phyloP scores from a whole-genome alignment of 768 basidiomycete species.

The Tylopilus rubrobrunneus region DNA sequence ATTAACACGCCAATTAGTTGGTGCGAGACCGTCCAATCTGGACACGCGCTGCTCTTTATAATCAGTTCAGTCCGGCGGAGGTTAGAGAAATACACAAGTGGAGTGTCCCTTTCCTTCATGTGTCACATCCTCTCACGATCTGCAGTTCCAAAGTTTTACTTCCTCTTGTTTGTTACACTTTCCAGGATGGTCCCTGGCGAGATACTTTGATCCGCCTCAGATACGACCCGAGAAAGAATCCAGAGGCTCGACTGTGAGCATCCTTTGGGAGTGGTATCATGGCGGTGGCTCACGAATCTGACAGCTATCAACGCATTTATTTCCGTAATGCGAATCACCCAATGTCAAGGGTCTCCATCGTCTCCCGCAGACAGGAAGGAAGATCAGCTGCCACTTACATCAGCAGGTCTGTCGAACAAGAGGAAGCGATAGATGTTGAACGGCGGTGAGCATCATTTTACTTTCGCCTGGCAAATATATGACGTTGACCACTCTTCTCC shows the following conservation, averaged over 20 bases:
- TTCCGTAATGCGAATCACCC: slow-evolving; percentile 87
- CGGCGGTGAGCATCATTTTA: slow-evolving; percentile 23
- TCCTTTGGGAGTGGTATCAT: neutral
- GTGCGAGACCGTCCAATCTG: slow-evolving; percentile 80
- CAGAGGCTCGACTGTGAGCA: slow-evolving; percentile 71
- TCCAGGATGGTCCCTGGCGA: slow-evolving; percentile 92
- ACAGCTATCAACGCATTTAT: slow-evolving; percentile 87
- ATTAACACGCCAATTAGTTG: slow-evolving; percentile 40
- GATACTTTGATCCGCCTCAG: slow-evolving; percentile 83
- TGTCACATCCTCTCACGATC: slow-evolving; percentile 3
- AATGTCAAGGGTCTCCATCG: slow-evolving; percentile 72
- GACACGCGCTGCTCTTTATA: slow-evolving; percentile 83
- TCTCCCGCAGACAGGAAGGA: slow-evolving; percentile 56
- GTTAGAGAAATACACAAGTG: slow-evolving; percentile 75
- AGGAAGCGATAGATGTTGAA: slow-evolving; percentile 30
- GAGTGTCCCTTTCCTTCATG: slow-evolving; percentile 15
- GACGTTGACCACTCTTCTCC: neutral
- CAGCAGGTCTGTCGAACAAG: slow-evolving; percentile 31
- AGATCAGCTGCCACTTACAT: slow-evolving; percentile 24
- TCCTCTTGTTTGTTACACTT: slow-evolving; percentile 80
- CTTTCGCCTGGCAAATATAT: neutral
- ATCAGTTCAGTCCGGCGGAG: slow-evolving; percentile 70
- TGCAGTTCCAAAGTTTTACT: slow-evolving; percentile 76
- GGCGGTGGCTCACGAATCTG: slow-evolving; percentile 3
- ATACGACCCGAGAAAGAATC: slow-evolving; percentile 83